These are phyloP conservation scores for Leccinum griseonigrum DNA, from an alignment of 1,284 basidiomycete genomes.

Conservation along the genomic window DNA sequence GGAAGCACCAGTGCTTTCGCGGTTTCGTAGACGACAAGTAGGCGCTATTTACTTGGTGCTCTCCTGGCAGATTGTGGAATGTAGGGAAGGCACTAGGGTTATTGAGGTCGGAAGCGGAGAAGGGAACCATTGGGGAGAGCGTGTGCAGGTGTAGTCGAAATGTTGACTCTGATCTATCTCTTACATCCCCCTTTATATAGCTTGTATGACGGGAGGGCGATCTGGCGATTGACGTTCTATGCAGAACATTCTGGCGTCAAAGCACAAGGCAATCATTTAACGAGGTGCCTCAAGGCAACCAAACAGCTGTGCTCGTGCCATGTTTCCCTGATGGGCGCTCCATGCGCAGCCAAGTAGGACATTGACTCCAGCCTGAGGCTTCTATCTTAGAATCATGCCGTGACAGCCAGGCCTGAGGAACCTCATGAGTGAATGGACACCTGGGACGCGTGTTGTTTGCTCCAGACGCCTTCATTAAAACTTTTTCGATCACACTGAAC, in stretches of 20 bases:
- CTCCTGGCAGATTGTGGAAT: slow-evolving; percentile 24
- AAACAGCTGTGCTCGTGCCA: not conserved
- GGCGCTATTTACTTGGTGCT: slow-evolving; percentile 17
- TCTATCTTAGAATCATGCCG: slow-evolving; percentile 7
- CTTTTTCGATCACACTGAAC: not conserved
- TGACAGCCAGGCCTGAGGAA: slow-evolving; percentile 7
- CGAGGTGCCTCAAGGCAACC: not conserved
- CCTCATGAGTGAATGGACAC: not conserved
- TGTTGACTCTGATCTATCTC: not conserved
- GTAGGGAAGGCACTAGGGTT: slow-evolving; percentile 25
- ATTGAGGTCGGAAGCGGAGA: slow-evolving; percentile 30
- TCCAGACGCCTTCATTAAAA: slow-evolving; percentile 3
- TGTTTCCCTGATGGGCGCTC: slow-evolving; percentile 6
- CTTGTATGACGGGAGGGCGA: not conserved
- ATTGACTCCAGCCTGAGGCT: not conserved
- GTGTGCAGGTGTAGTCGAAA: not conserved
- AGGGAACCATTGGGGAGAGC: slow-evolving; percentile 19
- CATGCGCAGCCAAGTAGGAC: not conserved
- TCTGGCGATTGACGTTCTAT: slow-evolving; percentile 1
- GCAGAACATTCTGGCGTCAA: slow-evolving; percentile 12
- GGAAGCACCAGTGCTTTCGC: slow-evolving; percentile 32
- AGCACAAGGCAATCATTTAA: not conserved
- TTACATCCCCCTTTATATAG: slow-evolving; percentile 14
- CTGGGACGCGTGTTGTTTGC: not conserved
- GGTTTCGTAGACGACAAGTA: slow-evolving; percentile 25